Evolutionary conservation across 2,329 filamentous ascomycete species (phyloP).

Genomic region (Fusarium hostae): DNA sequence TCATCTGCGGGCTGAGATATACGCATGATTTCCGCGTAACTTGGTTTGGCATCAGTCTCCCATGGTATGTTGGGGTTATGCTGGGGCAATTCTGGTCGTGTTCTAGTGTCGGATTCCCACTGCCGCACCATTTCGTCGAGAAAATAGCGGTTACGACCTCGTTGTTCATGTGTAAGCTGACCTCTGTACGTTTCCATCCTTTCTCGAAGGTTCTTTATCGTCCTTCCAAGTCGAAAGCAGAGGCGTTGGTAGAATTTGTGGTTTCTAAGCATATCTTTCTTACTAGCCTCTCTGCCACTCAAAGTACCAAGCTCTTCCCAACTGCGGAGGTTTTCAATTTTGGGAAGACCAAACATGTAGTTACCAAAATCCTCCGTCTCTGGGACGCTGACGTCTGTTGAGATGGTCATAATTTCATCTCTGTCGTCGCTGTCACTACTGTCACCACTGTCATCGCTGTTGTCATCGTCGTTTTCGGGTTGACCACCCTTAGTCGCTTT

Average conservation of each 20-base stretch:
- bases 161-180: constrained; percentile 17
- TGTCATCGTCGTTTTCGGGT: neutral
- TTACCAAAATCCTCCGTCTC: constrained; percentile 12
- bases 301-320: constrained; percentile 4
- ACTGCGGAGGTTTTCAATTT: constrained; percentile 12
- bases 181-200: constrained; percentile 1
- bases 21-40: constrained; percentile 47
- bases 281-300: neutral
- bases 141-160: constrained; percentile 20
- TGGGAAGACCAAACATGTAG: constrained; percentile 31
- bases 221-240: constrained; percentile 54
- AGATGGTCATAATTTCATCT: constrained; percentile 20
- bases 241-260: constrained; percentile 43
- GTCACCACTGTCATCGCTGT: constrained; percentile 1
- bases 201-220: constrained; percentile 35
- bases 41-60: constrained; percentile 14
- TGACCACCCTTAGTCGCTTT: neutral
- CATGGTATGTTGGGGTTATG: constrained; percentile 14
- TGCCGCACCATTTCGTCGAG: constrained; percentile 15
- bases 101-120: constrained; percentile 32
- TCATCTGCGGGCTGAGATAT: constrained; percentile 46
- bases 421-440: neutral
- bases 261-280: constrained; percentile 11
- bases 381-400: constrained; percentile 21
- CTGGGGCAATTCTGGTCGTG: constrained; percentile 27